Base-by-base conservation (phyloP, 1,284 basidiomycete genomes). In the Abortiporus biennis region DNA sequence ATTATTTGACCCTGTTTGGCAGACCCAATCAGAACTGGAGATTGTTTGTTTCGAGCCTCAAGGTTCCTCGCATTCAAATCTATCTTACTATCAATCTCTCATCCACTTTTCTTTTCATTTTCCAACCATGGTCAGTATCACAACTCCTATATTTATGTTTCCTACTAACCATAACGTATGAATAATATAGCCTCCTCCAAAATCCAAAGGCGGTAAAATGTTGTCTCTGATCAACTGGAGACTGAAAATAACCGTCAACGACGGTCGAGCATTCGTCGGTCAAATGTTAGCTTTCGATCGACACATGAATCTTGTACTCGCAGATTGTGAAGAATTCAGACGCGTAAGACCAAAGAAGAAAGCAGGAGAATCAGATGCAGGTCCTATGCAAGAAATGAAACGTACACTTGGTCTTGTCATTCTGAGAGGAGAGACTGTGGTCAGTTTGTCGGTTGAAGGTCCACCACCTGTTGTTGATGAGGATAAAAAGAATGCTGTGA, bases 221-320 rank as follows among this genome's bases (percentile, higher is more conserved):
- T 85, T 97, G 67, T 72, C 85, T 63, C 85, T 99, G 67, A 84
- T 99, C 72, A 95, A 98, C 72, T 98, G 95, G 85, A 78, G 95
- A 62, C 78, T 99, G 55, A 94, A 92, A 69, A 85, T 99, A 49
- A 97, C 94, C 43, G 85, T 99, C 67, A 98, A 96, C 80, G 96
- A 99, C 68, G 92, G 92, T 46, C 88, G 96, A 60, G 80, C 90
- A 45, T 74, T 99, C 55, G 92, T 91, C 34, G 96, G 96, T 36
- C 96, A 98, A 69, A 95, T 99, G 87, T 85, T 99, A 59, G 96
- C 96, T 39, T 99, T 98, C 63, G 96, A 99, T 73, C 86, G 90
- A 58, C 96, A 99, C 70, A 99, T 99, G 95, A 99, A 99, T 69
- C 77, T 99, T 54, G 96, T 99, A 39, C 72, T 99, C 43, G 92